Conservation (phyloP, 2,329 filamentous ascomycete genomes). For the Penicillium paneum region DNA sequence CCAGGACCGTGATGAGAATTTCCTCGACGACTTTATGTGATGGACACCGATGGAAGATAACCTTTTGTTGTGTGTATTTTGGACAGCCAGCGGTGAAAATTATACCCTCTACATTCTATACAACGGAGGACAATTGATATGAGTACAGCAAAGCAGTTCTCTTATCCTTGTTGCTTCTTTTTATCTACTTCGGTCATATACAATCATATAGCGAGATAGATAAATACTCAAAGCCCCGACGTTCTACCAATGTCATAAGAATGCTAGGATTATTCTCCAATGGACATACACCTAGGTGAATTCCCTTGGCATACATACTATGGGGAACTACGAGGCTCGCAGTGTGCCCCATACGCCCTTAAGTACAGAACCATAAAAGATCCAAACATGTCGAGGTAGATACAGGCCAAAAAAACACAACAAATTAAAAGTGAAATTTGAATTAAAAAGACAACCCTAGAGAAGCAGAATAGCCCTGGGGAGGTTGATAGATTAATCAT, state of each 20-base stretch:
- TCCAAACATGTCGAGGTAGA: not conserved
- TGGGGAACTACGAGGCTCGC: not conserved
- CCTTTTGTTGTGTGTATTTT: not conserved
- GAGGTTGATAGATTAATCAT: constrained; percentile 11
- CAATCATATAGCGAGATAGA: not conserved
- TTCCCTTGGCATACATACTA: not conserved
- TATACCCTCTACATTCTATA: constrained; percentile 4
- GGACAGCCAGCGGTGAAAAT: not conserved
- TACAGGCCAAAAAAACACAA: not conserved
- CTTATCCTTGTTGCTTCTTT: not conserved
- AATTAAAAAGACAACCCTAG: not conserved
- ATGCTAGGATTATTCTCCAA: not conserved
- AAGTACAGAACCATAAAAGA: not conserved
- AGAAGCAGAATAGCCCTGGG: not conserved
- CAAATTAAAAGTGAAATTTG: not conserved
- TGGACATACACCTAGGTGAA: not conserved
- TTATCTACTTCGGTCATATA: not conserved
- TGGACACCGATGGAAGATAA: constrained; percentile 6
- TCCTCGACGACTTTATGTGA: constrained; percentile 92
- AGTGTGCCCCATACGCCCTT: not conserved
- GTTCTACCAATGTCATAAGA: not conserved
- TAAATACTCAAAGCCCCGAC: not conserved
- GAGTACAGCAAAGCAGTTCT: not conserved
- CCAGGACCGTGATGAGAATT: constrained; percentile 70
- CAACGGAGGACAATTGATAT: not conserved